These are phyloP conservation scores for Urochloa ruziziensis DNA, from an alignment of 176 grass and related monocot genomes.

Conservation along the genomic window DNA sequence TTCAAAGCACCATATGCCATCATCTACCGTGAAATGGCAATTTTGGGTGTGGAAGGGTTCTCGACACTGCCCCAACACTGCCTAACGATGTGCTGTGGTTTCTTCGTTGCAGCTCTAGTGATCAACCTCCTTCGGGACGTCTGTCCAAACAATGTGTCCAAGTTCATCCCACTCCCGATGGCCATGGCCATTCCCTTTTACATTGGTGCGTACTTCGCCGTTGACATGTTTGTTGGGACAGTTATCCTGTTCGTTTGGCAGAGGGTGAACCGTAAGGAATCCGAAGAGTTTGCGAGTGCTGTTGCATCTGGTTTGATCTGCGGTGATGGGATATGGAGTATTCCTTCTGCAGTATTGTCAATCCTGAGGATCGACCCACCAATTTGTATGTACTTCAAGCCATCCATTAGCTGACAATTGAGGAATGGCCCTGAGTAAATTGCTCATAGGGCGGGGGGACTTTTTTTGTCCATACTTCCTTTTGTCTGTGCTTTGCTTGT, in stretches of 20 bases:
- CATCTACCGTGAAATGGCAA: slow-evolving; percentile 82
- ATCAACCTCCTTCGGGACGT: slow-evolving; percentile 61
- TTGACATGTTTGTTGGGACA: slow-evolving; percentile 84
- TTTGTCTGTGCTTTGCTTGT: neutral
- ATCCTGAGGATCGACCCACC: slow-evolving; percentile 76
- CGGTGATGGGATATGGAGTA: slow-evolving; percentile 87
- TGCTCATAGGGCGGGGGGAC: neutral
- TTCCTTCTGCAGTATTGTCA: slow-evolving; percentile 73
- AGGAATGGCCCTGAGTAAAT: neutral
- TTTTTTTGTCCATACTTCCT: slow-evolving; percentile 14
- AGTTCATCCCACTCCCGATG: slow-evolving; percentile 79
- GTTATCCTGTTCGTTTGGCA: slow-evolving; percentile 80
- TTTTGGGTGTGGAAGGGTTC: slow-evolving; percentile 78
- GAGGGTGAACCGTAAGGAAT: slow-evolving; percentile 60
- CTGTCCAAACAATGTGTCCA: slow-evolving; percentile 51
- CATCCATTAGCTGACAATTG: slow-evolving; percentile 33
- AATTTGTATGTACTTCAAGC: slow-evolving; percentile 87
- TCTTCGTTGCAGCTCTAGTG: slow-evolving; percentile 56
- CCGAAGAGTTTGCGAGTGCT: slow-evolving; percentile 62
- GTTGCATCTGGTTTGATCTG: slow-evolving; percentile 84
- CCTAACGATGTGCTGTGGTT: slow-evolving; percentile 59
- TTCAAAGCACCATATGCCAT: slow-evolving; percentile 90
- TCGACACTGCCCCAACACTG: slow-evolving; percentile 69
- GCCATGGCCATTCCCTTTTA: slow-evolving; percentile 91
- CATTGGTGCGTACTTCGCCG: slow-evolving; percentile 86